Percentiles rank a stretch among this genome's conserved stretches.
Evolutionary conservation across 805 yeast genomes (phyloP).

Genomic region (Sugiyamaella valdiviana): DNA sequence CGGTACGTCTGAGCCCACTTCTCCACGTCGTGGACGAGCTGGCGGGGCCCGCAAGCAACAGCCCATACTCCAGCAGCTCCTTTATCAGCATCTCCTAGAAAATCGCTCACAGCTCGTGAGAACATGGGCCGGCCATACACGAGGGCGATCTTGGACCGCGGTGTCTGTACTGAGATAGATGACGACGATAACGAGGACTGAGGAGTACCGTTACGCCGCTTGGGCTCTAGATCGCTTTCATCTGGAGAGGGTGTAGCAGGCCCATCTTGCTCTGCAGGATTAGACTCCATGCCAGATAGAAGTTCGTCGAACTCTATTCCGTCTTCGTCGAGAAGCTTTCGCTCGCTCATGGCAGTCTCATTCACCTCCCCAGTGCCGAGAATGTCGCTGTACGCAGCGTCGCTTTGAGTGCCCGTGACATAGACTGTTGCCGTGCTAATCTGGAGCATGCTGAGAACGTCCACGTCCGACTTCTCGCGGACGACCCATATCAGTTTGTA

Average conservation of each 20-base stretch:
- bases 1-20: slow-evolving; percentile 78
- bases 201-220: not conserved
- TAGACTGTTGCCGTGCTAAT: slow-evolving; percentile 21
- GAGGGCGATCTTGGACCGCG: slow-evolving; percentile 1
- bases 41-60: slow-evolving; percentile 79
- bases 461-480: slow-evolving; percentile 68
- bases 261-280: slow-evolving; percentile 5
- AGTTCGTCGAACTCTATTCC: slow-evolving; percentile 21
- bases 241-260: slow-evolving; percentile 2
- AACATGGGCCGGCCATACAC: slow-evolving; percentile 20
- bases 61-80: slow-evolving; percentile 51
- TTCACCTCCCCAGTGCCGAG: slow-evolving; percentile 45
- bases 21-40: slow-evolving; percentile 64
- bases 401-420: slow-evolving; percentile 38
- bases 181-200: not conserved
- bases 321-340: slow-evolving; percentile 10
- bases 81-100: slow-evolving; percentile 29
- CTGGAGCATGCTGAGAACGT: slow-evolving; percentile 67
- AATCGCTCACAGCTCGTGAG: slow-evolving; percentile 6
- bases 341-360: slow-evolving; percentile 25
- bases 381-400: slow-evolving; percentile 37
- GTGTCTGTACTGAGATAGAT: slow-evolving; percentile 1
- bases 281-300: slow-evolving; percentile 4
- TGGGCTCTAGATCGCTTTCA: slow-evolving; percentile 1
- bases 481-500: slow-evolving; percentile 82